phyloP scores from a whole-genome alignment of 75 land plant species.

The Picea sitchensis region DNA sequence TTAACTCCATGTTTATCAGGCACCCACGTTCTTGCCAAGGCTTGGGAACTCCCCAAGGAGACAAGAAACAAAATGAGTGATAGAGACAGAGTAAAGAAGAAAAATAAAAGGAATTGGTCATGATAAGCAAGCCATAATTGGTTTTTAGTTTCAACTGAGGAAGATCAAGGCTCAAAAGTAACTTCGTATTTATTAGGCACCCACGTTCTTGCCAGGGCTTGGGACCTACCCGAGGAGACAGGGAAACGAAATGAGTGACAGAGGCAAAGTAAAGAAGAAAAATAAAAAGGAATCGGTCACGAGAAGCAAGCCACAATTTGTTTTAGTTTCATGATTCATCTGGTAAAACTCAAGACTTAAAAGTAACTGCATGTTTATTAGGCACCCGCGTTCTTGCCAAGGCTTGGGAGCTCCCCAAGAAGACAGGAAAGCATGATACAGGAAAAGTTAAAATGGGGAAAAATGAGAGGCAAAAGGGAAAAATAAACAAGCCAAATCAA shows the following conservation, averaged over 20 bases:
- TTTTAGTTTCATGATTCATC: too few relatives aligned
- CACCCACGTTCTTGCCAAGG: too few relatives aligned
- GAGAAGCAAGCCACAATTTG: not conserved
- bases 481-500: not conserved
- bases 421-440: not conserved
- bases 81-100: not conserved
- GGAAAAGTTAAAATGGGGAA: not conserved
- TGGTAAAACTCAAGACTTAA: too few relatives aligned
- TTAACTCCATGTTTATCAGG: too few relatives aligned
- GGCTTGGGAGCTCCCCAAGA: not conserved
- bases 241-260: not conserved
- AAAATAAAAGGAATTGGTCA: not conserved
- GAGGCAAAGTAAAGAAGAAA: not conserved
- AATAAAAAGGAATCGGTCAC: not conserved
- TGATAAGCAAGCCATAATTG: not conserved
- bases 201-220: too few relatives aligned
- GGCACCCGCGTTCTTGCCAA: too few relatives aligned
- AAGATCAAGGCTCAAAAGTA: too few relatives aligned
- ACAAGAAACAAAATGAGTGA: not conserved
- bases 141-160: too few relatives aligned
- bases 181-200: too few relatives aligned
- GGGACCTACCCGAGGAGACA: not conserved
- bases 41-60: not conserved
- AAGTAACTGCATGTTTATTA: too few relatives aligned
- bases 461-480: not conserved